Percentiles rank a stretch among this genome's conserved stretches.
These are phyloP conservation scores for Apophysomyces ossiformis DNA, from an alignment of 371 early-diverging fungal species.

Conservation along the genomic window DNA sequence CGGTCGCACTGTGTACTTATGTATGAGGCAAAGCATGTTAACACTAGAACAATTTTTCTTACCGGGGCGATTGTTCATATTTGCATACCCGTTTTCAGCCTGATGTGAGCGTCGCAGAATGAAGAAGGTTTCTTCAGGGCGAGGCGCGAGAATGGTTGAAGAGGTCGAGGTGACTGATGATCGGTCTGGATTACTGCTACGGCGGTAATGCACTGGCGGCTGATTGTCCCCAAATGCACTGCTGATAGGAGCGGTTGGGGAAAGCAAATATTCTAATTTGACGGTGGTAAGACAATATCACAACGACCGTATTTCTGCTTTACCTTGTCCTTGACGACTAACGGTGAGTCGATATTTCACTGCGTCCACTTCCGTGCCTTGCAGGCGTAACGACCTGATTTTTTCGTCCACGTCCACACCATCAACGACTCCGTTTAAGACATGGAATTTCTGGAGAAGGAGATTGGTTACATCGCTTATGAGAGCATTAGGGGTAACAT, in stretches of 20 bases:
- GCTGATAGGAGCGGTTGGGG: conserved; percentile 28
- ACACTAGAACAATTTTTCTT: conserved; percentile 15
- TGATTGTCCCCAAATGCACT: conserved; percentile 42
- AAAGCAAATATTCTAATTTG: conserved; percentile 26
- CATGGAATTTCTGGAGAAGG: conserved; percentile 52
- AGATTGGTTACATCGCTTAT: conserved; percentile 42
- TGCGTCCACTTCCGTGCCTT: conserved; percentile 28
- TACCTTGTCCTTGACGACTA: conserved; percentile 31
- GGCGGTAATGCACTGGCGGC: conserved; percentile 40
- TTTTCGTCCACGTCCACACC: conserved; percentile 29
- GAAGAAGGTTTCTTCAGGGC: conserved; percentile 46
- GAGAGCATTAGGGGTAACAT: conserved; percentile 33
- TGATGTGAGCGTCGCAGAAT: conserved; percentile 31
- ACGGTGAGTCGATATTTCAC: conserved; percentile 36
- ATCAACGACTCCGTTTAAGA: conserved; percentile 51
- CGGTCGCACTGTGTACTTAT: conserved; percentile 30
- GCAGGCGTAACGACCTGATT: conserved; percentile 32
- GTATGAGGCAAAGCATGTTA: not conserved
- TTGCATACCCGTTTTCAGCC: not conserved
- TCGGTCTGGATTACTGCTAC: conserved; percentile 48
- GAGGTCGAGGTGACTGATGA: conserved; percentile 43
- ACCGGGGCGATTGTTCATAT: conserved; percentile 20
- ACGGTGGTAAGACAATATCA: not conserved
- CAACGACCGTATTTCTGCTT: not conserved
- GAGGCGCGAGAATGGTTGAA: conserved; percentile 40